Percentiles rank a stretch among this genome's conserved stretches.
phyloP scores from a whole-genome alignment of 768 basidiomycete genomes.

The Trametes maxima region DNA sequence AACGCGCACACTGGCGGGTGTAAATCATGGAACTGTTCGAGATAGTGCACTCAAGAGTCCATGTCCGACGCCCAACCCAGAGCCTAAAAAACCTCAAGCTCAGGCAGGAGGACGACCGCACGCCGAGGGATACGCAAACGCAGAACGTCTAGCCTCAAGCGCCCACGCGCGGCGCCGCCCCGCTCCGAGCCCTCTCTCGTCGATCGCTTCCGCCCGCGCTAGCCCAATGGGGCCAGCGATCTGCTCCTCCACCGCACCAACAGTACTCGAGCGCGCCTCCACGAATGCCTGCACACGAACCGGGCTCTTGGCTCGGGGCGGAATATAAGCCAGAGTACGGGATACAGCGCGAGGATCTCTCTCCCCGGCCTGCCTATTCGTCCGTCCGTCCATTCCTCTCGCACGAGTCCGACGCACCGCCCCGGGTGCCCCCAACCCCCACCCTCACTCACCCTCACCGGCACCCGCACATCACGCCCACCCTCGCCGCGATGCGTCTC shows the following conservation, averaged over 20 bases:
- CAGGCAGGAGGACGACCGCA: too few species aligned
- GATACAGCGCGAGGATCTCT: neutral
- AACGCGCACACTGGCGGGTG: too few species aligned
- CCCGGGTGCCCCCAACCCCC: neutral
- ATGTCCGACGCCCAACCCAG: too few species aligned
- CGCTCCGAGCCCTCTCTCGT: neutral
- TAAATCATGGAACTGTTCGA: too few species aligned
- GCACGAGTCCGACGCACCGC: neutral
- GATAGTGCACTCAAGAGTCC: too few species aligned
- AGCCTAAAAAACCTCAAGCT: too few species aligned
- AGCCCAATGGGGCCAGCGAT: too few species aligned
- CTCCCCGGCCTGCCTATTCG: too few species aligned
- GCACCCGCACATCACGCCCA: neutral
- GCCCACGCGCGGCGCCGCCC: neutral
- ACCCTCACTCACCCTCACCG: neutral
- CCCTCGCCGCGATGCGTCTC: conserved; percentile 1
- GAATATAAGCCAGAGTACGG: neutral
- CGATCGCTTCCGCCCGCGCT: conserved; percentile 6
- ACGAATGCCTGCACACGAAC: too few species aligned
- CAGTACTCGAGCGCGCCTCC: neutral
- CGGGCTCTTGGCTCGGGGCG: too few species aligned
- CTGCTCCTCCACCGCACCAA: too few species aligned
- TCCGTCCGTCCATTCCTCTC: neutral
- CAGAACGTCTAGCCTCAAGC: neutral
- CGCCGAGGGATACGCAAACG: too few species aligned